Conservation (phyloP, 2,329 filamentous ascomycete genomes). For the Cadophora luteo-olivacea region DNA sequence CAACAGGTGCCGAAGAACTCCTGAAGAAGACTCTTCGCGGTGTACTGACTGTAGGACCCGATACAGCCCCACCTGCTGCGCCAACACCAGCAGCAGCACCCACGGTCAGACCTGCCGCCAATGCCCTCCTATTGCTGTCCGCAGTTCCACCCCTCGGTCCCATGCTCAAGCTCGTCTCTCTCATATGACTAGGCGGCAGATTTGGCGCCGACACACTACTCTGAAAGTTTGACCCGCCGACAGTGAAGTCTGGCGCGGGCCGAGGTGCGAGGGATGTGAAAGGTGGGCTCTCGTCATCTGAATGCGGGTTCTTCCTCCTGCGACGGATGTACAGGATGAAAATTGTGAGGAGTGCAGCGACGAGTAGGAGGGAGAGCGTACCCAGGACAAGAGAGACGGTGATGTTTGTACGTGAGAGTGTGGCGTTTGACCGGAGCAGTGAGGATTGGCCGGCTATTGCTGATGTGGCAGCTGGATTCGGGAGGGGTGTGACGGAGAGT, state of each 20-base stretch:
- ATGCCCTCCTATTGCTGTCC: conserved; percentile 8
- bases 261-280: conserved; percentile 25
- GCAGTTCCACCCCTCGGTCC: conserved; percentile 21
- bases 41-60: background rate
- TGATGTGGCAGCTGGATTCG: conserved; percentile 19
- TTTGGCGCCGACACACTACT: conserved; percentile 3
- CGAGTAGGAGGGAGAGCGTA: conserved; percentile 14
- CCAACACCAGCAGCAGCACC: background rate
- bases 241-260: conserved; percentile 13
- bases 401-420: conserved; percentile 19
- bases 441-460: conserved; percentile 15
- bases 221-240: background rate
- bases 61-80: background rate
- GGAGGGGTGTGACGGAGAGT: conserved; percentile 15
- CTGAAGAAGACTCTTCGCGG: conserved; percentile 2
- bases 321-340: conserved; percentile 22
- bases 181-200: conserved; percentile 12
- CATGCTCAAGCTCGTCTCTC: conserved; percentile 22
- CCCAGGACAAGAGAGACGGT: conserved; percentile 25
- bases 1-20: conserved; percentile 9
- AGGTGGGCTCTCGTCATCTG: conserved; percentile 19
- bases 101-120: background rate
- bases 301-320: conserved; percentile 4
- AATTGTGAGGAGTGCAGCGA: conserved; percentile 12
- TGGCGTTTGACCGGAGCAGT: conserved; percentile 21